Base-by-base conservation (phyloP, 2,329 filamentous ascomycete species). In the Arthroderma sp. region DNA sequence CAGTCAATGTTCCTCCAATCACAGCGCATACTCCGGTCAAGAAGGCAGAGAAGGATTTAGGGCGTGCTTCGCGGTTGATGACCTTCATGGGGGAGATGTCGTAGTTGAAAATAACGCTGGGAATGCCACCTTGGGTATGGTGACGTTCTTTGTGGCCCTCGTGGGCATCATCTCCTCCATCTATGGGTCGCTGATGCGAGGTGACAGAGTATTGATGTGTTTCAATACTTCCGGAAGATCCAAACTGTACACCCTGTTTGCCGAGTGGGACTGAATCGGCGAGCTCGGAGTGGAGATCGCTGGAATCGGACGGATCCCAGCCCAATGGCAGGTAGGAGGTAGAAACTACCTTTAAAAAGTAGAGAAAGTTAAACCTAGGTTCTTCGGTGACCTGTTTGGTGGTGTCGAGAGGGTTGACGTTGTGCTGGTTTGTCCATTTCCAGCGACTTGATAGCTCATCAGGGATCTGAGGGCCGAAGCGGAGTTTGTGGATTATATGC, bases 1-100 rank as follows among this genome's bases (percentile, higher is more conserved):
- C 91, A 0, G 91, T 98, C 53, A 98, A 67, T 0, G 91, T 98
- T 53, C 91, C 91, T 49, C 91, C 91, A 42, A 98, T 81, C 49
- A 96, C 83, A 33, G 89, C 89, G 63, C 91, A 98, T 15, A 98
- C 78, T 40, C 91, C 91, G 1, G 91, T 89, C 47, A 98, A 66
- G 71, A 98, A 98, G 11, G 85, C 85, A 0, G 85, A 79, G 62
- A 98, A 93, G 4, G 83, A 83, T 72, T 96, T 96, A 49, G 81
- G 72, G 39, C 85, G 78, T 53, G 85, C 82, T 69, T 98, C 93
- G 45, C 88, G 83, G 71, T 98, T 98, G 67, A 98, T 83, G 49
- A 98, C 89, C 70, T 96, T 98, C 91, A 98, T 98, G 4, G 91
- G 91, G 2, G 89, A 96, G 63, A 98, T 98, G 57, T 98, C 91